Evolutionary conservation across 2,329 filamentous ascomycete species (phyloP).

Genomic region (Chaetomium strumarium): DNA sequence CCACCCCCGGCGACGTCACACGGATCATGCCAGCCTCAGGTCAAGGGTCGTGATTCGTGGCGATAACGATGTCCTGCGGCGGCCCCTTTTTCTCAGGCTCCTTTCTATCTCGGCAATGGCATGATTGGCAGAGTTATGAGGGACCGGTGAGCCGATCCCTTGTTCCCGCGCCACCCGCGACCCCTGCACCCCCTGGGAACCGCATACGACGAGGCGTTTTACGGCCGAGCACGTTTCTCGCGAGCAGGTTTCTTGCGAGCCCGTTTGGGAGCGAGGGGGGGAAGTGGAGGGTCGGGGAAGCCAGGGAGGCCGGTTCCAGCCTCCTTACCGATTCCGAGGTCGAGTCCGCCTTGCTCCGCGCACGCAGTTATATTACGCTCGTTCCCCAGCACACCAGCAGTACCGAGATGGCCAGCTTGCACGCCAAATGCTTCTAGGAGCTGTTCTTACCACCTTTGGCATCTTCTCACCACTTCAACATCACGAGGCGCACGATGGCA

Average conservation of each 20-base stretch:
- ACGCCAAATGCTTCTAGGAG: constrained; percentile 13
- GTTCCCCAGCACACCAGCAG: constrained; percentile 5
- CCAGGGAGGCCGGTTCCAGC: background rate
- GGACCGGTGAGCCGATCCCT: constrained; percentile 14
- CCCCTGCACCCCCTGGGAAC: constrained; percentile 1
- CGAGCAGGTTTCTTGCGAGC: constrained; percentile 12
- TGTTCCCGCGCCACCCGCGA: constrained; percentile 1
- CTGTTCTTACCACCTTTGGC: constrained; percentile 8
- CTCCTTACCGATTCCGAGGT: constrained; percentile 14
- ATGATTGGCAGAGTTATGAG: constrained; percentile 18
- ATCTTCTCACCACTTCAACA: constrained; percentile 10
- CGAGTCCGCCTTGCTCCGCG: constrained; percentile 12
- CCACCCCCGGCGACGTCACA: constrained; percentile 10
- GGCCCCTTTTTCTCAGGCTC: constrained; percentile 9
- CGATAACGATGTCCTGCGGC: constrained; percentile 10
- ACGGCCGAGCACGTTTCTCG: constrained; percentile 12
- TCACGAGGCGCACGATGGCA: constrained; percentile 7
- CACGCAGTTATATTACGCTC: constrained; percentile 16
- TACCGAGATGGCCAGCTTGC: constrained; percentile 12
- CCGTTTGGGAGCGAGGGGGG: constrained; percentile 1
- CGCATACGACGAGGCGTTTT: constrained; percentile 11
- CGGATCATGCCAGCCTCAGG: no score
- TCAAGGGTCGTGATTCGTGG: no score
- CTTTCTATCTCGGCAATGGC: constrained; percentile 12
- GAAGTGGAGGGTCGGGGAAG: background rate